Evolutionary conservation across 148 eudicot species (phyloP).

Genomic region (Vaccinium vitisidaea): DNA sequence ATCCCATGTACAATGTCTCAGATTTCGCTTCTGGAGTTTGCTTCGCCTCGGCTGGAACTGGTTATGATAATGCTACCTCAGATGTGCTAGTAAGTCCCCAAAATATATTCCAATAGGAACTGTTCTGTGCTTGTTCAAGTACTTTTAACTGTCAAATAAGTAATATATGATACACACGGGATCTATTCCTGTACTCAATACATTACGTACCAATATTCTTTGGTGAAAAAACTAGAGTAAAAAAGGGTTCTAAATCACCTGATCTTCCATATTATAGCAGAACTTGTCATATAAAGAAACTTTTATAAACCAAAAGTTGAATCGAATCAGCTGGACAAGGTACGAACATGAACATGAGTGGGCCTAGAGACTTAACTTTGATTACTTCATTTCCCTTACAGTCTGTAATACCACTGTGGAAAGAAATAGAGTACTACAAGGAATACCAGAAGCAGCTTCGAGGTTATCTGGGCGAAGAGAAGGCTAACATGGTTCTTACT

Average conservation of each 20-base stretch:
- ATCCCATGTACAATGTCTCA: constrained; percentile 15
- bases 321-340: not conserved
- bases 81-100: constrained; percentile 20
- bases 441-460: constrained; percentile 22
- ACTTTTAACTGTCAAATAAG: not conserved
- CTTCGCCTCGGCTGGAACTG: constrained; percentile 29
- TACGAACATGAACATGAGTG: not conserved
- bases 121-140: not conserved
- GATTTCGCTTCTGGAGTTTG: constrained; percentile 28
- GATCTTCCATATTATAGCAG: not conserved
- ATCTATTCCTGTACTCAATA: not conserved
- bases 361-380: not conserved
- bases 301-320: not conserved
- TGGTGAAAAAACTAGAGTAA: not conserved
- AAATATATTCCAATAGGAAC: not conserved
- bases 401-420: constrained; percentile 30
- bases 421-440: constrained; percentile 27
- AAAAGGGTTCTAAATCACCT: not conserved
- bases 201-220: not conserved
- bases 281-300: not conserved
- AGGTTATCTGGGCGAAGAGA: constrained; percentile 21
- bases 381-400: constrained; percentile 13
- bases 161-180: not conserved
- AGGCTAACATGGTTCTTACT: constrained; percentile 20
- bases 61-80: constrained; percentile 28